Conservation (phyloP, 2,329 filamentous ascomycete species). For the Colletotrichum karsti region DNA sequence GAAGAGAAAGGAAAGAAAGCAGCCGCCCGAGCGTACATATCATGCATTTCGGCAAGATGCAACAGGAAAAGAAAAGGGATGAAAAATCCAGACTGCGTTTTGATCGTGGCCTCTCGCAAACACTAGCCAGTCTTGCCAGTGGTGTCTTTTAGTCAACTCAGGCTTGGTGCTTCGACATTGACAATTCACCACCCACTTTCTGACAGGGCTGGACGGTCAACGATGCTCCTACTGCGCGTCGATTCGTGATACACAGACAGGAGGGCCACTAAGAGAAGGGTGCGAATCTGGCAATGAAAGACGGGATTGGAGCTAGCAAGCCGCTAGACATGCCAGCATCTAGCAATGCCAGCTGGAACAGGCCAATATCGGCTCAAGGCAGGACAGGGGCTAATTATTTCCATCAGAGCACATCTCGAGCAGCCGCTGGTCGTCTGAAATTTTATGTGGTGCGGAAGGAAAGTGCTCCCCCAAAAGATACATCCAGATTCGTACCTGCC, state of each 20-base stretch:
- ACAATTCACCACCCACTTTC: neutral
- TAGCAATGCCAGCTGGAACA: constrained; percentile 14
- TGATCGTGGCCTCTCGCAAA: neutral
- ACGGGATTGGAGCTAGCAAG: neutral
- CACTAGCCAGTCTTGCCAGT: no score
- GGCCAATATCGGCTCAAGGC: neutral
- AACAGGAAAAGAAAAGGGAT: neutral
- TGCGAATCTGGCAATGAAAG: constrained; percentile 10
- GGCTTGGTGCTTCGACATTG: neutral
- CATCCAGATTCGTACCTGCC: neutral
- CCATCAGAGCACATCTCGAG: neutral
- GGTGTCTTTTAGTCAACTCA: neutral
- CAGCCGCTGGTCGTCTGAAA: neutral
- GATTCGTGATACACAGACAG: neutral
- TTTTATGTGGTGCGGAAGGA: neutral
- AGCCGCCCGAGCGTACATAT: constrained; percentile 4
- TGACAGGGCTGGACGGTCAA: neutral
- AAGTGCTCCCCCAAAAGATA: neutral
- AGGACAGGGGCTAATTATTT: neutral
- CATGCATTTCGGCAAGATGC: neutral
- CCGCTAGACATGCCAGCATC: constrained; percentile 6
- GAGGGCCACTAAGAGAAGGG: neutral
- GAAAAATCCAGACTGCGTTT: constrained; percentile 8
- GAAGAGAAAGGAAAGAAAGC: neutral
- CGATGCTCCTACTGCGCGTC: neutral